Conservation (phyloP, 1,139 yeast species). For the Saccharomyces hybrid region DNA sequence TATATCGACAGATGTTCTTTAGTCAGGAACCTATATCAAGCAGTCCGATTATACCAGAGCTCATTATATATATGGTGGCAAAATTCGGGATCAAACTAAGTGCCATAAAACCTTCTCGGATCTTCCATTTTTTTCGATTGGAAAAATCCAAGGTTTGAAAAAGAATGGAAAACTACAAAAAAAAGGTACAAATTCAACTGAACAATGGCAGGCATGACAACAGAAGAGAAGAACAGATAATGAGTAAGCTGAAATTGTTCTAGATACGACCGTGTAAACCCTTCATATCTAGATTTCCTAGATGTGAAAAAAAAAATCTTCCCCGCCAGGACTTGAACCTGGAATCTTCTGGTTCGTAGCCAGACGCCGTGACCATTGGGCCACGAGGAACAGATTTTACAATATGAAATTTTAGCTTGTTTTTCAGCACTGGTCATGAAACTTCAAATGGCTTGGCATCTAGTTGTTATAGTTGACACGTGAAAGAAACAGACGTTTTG, state of each 20-base stretch:
- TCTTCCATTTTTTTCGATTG: background rate
- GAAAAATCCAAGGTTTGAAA: background rate
- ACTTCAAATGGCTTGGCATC: no score
- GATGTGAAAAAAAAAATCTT: constrained; percentile 42
- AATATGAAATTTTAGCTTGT: background rate
- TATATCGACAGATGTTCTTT: background rate
- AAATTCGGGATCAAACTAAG: background rate
- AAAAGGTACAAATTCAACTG: background rate
- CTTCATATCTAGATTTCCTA: background rate
- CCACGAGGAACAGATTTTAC: constrained; percentile 59
- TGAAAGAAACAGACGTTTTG: no score
- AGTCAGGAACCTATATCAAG: background rate
- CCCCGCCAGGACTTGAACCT: constrained; percentile 97
- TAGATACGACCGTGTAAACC: no score
- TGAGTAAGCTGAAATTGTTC: background rate
- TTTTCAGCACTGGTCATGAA: background rate
- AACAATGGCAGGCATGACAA: background rate
- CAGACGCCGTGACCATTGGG: constrained; percentile 93
- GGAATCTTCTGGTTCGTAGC: constrained; percentile 92
- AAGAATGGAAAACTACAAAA: background rate
- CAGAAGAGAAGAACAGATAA: background rate
- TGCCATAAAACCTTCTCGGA: background rate
- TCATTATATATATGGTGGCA: background rate
- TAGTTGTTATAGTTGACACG: no score
- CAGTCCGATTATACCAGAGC: background rate